phyloP scores from a whole-genome alignment of 176 grass and related monocot genomes.

The Calamus simplicifolius region DNA sequence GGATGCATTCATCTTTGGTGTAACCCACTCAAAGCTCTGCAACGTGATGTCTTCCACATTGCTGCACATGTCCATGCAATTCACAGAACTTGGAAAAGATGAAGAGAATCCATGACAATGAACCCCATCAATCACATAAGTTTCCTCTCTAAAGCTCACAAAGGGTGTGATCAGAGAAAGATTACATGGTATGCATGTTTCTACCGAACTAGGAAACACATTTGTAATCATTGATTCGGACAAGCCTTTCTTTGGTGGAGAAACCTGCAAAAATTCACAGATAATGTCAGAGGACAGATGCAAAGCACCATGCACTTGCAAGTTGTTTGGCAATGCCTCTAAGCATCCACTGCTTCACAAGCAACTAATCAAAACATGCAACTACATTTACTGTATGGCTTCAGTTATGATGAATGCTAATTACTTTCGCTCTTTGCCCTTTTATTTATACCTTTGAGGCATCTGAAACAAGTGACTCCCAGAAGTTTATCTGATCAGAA shows the following conservation, averaged over 20 bases:
- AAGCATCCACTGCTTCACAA: too few species aligned
- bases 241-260: too few species aligned
- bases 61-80: slow-evolving; percentile 3
- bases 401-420: too few species aligned
- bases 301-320: too few species aligned
- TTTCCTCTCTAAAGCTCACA: not conserved
- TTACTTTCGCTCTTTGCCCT: too few species aligned
- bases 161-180: not conserved
- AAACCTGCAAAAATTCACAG: too few species aligned
- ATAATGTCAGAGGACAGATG: too few species aligned
- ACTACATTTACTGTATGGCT: too few species aligned
- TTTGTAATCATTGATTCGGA: too few species aligned
- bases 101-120: not conserved
- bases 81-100: slow-evolving; percentile 4
- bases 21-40: not conserved
- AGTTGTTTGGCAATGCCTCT: too few species aligned
- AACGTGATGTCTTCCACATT: not conserved
- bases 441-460: too few species aligned
- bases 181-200: slow-evolving; percentile 10
- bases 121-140: not conserved
- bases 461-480: not conserved
- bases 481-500: not conserved
- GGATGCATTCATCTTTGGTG: not conserved
- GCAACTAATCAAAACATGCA: too few species aligned
- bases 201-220: not conserved